Conservation (phyloP, 2,329 filamentous ascomycete genomes). For the Colletotrichum orbiculare region DNA sequence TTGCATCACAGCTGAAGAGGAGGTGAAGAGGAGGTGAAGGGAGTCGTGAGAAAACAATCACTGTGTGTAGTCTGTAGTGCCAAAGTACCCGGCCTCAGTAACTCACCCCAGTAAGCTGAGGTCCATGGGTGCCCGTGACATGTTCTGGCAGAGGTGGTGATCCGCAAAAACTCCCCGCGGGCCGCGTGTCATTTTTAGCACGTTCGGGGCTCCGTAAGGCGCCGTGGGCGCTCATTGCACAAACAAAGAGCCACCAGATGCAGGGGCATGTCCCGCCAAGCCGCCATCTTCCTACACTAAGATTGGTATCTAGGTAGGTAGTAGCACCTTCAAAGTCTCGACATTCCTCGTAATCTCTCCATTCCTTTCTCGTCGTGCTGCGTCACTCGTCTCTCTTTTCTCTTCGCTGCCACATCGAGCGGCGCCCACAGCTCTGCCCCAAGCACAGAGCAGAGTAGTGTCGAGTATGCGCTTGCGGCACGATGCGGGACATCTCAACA, state of each 20-base stretch:
- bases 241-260: constrained; percentile 18
- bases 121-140: no score
- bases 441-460: constrained; percentile 1
- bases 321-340: constrained; percentile 26
- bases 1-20: background rate
- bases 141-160: no score
- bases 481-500: constrained; percentile 34
- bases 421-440: constrained; percentile 9
- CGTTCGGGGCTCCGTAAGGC: constrained; percentile 16
- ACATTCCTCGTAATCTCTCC: constrained; percentile 22
- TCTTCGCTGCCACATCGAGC: background rate
- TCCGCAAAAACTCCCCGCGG: constrained; percentile 20
- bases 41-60: no score
- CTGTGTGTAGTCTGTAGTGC: no score
- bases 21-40: no score
- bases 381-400: constrained; percentile 10
- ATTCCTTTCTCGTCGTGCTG: constrained; percentile 10
- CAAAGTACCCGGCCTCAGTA: no score
- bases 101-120: no score
- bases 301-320: background rate
- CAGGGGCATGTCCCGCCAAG: constrained; percentile 33
- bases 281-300: constrained; percentile 4
- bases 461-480: constrained; percentile 32
- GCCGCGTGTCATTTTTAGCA: constrained; percentile 24
- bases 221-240: constrained; percentile 23